Base-by-base conservation (phyloP, 345 rosid species). In the Hibiscus trionum region DNA sequence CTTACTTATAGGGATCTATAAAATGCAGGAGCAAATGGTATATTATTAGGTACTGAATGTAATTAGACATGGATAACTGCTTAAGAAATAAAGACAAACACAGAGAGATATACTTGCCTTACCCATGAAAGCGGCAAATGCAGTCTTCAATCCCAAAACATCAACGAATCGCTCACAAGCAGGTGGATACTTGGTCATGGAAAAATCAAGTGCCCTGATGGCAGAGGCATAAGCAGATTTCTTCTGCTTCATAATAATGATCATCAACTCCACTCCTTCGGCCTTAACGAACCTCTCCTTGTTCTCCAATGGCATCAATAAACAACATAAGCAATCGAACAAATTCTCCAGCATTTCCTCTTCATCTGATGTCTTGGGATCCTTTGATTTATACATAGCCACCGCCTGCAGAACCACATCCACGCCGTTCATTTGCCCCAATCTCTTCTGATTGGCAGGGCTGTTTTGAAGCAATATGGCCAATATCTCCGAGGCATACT, bases 81-180 rank as follows among this genome's bases (percentile, higher is more conserved):
- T 56, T 6, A 26, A 59, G 3, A 42, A 71, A 71, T 26, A 21
- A 59, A 71, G 50, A 49, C 55, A 71, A n/a, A 69, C 49, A 29
- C 17, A 58, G 7, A 63, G 14, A 63, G 16, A 63, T 47, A 50
- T 74, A 86, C 96, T 91, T 89, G 93, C 98, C 98, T 94, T 94
- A 86, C 98, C 98, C 98, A 94, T 94, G 89, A 91, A 91, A 82
- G 98, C 93, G 74, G 97, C 88, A 77, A 94, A 94, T 0, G 92
- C 97, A 24, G 98, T 91, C 86, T 91, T 94, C 83, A 94, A 79
- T 8, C 98, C 98, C 79, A 88, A 79, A 77, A 94, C 98, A 80
- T 94, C 98, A 5, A 94, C 91, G 67, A 94, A 94, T 77, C 98
- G 89, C 78, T 94, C 98, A 49, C 97, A 94, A 0, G 97, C 96